Evolutionary conservation across 2,329 filamentous ascomycete genomes (phyloP), one percentile per base, ranked within the genome.

Genomic region (Ophiostoma tasmaniense): DNA sequence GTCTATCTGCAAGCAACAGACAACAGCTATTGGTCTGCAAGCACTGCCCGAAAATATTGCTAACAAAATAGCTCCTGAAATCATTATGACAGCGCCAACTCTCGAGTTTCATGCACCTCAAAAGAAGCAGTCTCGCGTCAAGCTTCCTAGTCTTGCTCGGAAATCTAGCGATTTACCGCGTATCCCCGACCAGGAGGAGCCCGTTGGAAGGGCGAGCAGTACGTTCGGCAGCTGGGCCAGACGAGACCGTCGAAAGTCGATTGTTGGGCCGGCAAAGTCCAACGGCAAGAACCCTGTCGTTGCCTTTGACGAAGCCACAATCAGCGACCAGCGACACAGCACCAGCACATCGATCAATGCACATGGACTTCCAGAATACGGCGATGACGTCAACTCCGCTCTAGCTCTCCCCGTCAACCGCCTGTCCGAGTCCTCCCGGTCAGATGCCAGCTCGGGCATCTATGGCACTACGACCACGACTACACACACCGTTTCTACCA

Each of bases 41-140:
- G 8, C 17, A 37, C 13, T 25, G 28, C 3, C 39, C 3, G 1
- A 64, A 3, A 52, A 17, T 5, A 20, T 28, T 68, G 7, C 66
- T 50, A 59, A 70, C 25, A 33, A 67, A 73, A 64, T 74, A 89
- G 87, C 87, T 71, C 87, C 87, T 65, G 82, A 86, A 73, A 98
- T 98, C 76, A 95, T 98, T 77, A 97, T 91, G 66, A 98, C 94
- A 13, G 91, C 93, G 20, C 93, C 95, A 11, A 95, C 93, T 10
- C 85, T 88, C 73, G 85, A 90, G 67, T 76, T 87, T 25, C 81
- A 82, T 45, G 73, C 77, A 66, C 77, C 82, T 71, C 84, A 81
- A 66, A 88, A 85, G 76, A 87, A 85, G 73, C 77, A 82, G 55
- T 83, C 85, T 39, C 82, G 85, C 55, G 80, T 87, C 71, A 84